Evolutionary conservation across 352 stramenopile species (phyloP), one percentile per base, ranked within the genome.

Genomic region (Pythium dissotocum): DNA sequence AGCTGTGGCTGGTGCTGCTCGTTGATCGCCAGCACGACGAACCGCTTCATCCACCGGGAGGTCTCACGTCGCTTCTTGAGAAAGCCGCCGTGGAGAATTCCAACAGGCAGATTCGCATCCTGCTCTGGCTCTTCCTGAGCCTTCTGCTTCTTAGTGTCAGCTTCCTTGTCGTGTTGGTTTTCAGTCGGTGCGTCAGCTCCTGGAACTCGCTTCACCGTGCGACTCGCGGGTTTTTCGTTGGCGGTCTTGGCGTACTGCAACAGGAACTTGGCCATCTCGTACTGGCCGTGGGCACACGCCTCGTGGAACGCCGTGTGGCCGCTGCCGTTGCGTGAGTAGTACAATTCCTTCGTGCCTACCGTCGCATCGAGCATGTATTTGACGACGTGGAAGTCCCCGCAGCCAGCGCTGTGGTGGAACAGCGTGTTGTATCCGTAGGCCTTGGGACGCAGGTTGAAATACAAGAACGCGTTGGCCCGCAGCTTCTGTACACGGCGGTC

Each of bases 41-140:
- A 94, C n/a, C 87, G 85, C 30, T 75, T 79, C 82, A 90, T 88
- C 87, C 87, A 94, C 4, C 87, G 85, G 10, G 85, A 92, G 6
- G 80, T 89, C 72, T 94, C 87, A 6, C 87, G 87, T 9, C 85
- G 77, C 49, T 95, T 95, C 49, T 82, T 83, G 36, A 95, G 71
- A 52, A 80, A 91, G 0, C 82, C 85, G 32, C 67, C 42, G 36
- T 65, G 57, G 0, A 71, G 35, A 7, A 65, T 24, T 14, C 68
- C 62, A 8, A 71, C 44, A 1, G 58, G 32, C 0, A 64, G 38
- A 26, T n/a, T n/a, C 6, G 58, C 42, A 14, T 66, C 58, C 18
- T 78, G 61, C 16, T 75, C 59, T 0, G 73, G 55, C 13, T 73
- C 70, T 51, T 72, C 65, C 21, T 35, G 26, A 7, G 57, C 60